Evolutionary conservation across 2,329 filamentous ascomycete species (phyloP).

Genomic region (Sclerotinia nivalis): DNA sequence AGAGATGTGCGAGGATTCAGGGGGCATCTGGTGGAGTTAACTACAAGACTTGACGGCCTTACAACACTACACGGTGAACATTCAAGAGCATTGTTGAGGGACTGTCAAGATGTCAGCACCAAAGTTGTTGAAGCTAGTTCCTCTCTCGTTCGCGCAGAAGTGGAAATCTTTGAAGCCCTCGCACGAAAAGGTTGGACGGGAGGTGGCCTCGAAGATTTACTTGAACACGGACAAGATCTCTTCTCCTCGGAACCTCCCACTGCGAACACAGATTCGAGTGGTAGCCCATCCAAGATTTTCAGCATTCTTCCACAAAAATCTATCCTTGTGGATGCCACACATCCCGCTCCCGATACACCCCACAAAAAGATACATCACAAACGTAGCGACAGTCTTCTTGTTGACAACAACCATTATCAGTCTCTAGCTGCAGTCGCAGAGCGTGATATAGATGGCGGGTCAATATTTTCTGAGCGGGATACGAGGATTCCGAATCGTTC

Average conservation of each 20-base stretch:
- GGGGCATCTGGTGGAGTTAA: slow-evolving; percentile 63
- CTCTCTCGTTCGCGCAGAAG: slow-evolving; percentile 65
- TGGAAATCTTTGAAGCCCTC: slow-evolving; percentile 68
- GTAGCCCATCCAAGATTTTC: slow-evolving; percentile 54
- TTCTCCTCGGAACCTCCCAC: slow-evolving; percentile 50
- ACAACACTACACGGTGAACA: slow-evolving; percentile 62
- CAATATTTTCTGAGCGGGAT: slow-evolving; percentile 52
- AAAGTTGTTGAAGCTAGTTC: slow-evolving; percentile 65
- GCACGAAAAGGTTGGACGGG: slow-evolving; percentile 68
- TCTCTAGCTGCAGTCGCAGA: slow-evolving; percentile 52
- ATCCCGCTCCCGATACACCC: slow-evolving; percentile 36
- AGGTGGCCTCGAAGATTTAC: slow-evolving; percentile 64
- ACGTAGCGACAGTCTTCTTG: slow-evolving; percentile 57
- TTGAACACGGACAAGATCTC: slow-evolving; percentile 64
- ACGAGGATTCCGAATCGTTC: slow-evolving; percentile 49
- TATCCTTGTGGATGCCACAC: slow-evolving; percentile 57
- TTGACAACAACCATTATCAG: slow-evolving; percentile 57
- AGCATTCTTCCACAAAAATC: slow-evolving; percentile 64
- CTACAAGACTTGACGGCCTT: slow-evolving; percentile 61
- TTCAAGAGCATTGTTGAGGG: slow-evolving; percentile 58
- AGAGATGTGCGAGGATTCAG: slow-evolving; percentile 63
- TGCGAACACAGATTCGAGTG: slow-evolving; percentile 43
- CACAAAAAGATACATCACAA: slow-evolving; percentile 41
- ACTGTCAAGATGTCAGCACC: slow-evolving; percentile 64
- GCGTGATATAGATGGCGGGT: slow-evolving; percentile 46